A percentile compares a stretch with the other conserved stretches of the same genome.
Conservation (phyloP, 2,329 filamentous ascomycete species). For the Epicoccum nigrum region DNA sequence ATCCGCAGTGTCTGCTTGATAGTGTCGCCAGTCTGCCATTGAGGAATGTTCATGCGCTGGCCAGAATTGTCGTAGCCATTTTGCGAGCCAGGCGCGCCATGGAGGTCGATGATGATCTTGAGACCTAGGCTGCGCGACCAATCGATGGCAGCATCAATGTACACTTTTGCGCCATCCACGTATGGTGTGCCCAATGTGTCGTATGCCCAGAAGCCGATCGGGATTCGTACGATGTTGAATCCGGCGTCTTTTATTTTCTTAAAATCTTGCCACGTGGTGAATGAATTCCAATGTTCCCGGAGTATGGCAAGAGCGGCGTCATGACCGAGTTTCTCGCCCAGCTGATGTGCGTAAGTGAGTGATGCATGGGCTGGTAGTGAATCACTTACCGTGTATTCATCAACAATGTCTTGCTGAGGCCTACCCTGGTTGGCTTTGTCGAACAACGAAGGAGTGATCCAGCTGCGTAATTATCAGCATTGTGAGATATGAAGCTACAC, state of each 20-base stretch:
- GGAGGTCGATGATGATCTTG: conserved; percentile 65
- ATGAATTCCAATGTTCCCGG: conserved; percentile 59
- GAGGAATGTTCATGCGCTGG: conserved; percentile 51
- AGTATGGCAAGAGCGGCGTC: conserved; percentile 53
- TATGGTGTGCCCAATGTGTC: conserved; percentile 58
- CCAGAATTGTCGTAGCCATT: conserved; percentile 70
- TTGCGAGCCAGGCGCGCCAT: conserved; percentile 63
- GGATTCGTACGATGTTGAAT: conserved; percentile 65
- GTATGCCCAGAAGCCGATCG: conserved; percentile 66
- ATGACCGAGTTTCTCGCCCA: conserved; percentile 57
- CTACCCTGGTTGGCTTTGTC: conserved; percentile 35
- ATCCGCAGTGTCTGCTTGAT: conserved; percentile 60
- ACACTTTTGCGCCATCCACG: conserved; percentile 57
- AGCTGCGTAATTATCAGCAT: conserved; percentile 33
- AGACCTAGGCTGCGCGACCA: conserved; percentile 61
- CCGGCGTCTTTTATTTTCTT: conserved; percentile 62
- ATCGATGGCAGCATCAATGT: conserved; percentile 62
- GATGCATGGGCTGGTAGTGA: not conserved
- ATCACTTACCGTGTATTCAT: conserved; percentile 54
- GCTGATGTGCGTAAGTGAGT: conserved; percentile 6
- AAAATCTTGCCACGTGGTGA: conserved; percentile 59
- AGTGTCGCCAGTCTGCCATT: conserved; percentile 57
- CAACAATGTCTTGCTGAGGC: conserved; percentile 48
- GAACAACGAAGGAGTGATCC: conserved; percentile 66
- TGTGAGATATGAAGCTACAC: too few relatives aligned